Percentiles rank a stretch among this genome's conserved stretches.
Evolutionary conservation across 148 eudicot species (phyloP).

Genomic region (Spergularia bocconei): DNA sequence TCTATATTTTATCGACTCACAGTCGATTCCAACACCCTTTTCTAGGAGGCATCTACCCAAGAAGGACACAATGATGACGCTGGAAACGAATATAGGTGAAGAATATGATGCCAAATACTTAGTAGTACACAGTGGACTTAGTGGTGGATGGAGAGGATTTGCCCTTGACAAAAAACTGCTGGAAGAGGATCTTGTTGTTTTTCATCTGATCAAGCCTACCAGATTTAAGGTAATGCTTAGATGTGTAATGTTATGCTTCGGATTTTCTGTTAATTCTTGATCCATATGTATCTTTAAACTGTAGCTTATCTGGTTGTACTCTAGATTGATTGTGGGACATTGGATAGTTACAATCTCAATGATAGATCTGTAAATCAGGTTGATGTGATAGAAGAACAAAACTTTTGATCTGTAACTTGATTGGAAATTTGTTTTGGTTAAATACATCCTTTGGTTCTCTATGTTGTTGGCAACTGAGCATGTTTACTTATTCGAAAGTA

Average conservation of each 20-base stretch:
- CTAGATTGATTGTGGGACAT: no score
- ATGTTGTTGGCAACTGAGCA: no score
- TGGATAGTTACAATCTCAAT: no score
- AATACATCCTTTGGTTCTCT: no score
- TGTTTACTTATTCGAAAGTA: no score
- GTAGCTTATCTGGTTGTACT: no score
- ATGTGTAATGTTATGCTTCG: not conserved
- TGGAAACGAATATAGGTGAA: slow-evolving; percentile 53
- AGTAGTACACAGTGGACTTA: slow-evolving; percentile 41
- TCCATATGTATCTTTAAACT: not conserved
- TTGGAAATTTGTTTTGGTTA: no score
- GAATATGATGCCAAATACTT: slow-evolving; percentile 37
- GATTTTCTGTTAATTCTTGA: not conserved
- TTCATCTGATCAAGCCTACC: slow-evolving; percentile 43
- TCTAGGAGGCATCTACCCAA: slow-evolving; percentile 43
- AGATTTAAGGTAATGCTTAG: slow-evolving; percentile 45
- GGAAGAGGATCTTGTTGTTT: slow-evolving; percentile 56
- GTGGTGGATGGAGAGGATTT: slow-evolving; percentile 70
- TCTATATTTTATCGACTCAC: not conserved
- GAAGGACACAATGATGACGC: slow-evolving; percentile 28
- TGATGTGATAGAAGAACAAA: no score
- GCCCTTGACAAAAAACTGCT: slow-evolving; percentile 46
- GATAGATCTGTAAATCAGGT: no score
- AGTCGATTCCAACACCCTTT: slow-evolving; percentile 56
- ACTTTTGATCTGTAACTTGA: no score